Percentiles rank a stretch among this genome's conserved stretches.
Evolutionary conservation across 2,329 filamentous ascomycete genomes (phyloP).

Genomic region (Calonectria pseudoreteaudii): DNA sequence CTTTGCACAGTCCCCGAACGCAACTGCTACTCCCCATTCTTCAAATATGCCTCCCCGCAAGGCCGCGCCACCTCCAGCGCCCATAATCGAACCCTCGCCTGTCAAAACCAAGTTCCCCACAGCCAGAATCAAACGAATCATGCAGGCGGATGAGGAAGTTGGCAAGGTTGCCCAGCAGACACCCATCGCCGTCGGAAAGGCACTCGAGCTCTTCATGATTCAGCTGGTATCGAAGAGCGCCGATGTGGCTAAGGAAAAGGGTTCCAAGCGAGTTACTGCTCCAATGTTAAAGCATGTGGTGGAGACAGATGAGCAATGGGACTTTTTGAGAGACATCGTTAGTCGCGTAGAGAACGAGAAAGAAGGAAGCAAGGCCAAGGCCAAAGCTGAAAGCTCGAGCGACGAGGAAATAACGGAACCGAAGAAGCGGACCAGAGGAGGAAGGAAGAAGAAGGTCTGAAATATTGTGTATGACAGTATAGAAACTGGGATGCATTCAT

Average conservation of each 20-base stretch:
- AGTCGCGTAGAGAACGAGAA: conserved; percentile 79
- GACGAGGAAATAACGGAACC: conserved; percentile 61
- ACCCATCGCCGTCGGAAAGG: conserved; percentile 94
- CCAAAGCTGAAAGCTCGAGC: conserved; percentile 65
- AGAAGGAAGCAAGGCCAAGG: conserved; percentile 53
- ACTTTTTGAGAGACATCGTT: conserved; percentile 93
- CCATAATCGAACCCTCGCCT: conserved; percentile 70
- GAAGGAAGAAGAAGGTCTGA: conserved; percentile 63
- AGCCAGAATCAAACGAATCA: conserved; percentile 97
- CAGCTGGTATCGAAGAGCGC: conserved; percentile 90
- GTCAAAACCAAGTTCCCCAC: conserved; percentile 98
- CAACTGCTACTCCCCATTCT: conserved; percentile 24
- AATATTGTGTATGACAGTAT: conserved; percentile 5
- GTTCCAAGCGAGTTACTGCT: conserved; percentile 89
- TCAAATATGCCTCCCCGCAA: conserved; percentile 50
- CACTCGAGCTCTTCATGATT: conserved; percentile 98
- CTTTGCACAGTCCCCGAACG: conserved; percentile 20
- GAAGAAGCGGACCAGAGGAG: conserved; percentile 60
- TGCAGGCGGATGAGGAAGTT: conserved; percentile 99
- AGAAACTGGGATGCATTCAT: conserved; percentile 32
- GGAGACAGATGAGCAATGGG: conserved; percentile 89
- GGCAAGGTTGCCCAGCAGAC: conserved; percentile 99
- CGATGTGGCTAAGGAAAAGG: conserved; percentile 82
- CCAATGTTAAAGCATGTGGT: conserved; percentile 93
- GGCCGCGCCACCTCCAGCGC: conserved; percentile 50